Conservation (phyloP, 805 yeast species). For the Kluyveromyces aestuarii region DNA sequence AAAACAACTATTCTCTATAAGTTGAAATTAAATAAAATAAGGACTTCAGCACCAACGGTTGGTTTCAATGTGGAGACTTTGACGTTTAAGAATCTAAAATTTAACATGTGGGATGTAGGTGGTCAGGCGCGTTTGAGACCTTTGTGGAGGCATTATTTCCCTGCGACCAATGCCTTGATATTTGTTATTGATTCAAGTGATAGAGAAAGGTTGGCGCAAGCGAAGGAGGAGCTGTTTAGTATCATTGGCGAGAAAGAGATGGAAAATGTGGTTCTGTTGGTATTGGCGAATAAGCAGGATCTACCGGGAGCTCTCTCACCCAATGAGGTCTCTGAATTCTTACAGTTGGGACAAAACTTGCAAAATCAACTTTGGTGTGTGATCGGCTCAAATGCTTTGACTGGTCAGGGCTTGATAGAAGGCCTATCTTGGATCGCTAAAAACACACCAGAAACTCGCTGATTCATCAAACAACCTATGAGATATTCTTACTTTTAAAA, state of each 20-base stretch:
- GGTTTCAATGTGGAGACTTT: conserved; percentile 91
- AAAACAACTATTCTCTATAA: conserved; percentile 83
- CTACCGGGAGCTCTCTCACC: conserved; percentile 64
- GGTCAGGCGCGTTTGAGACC: conserved; percentile 91
- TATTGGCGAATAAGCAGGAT: conserved; percentile 87
- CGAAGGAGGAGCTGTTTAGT: conserved; percentile 66
- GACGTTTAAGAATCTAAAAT: conserved; percentile 68
- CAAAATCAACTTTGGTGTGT: conserved; percentile 81
- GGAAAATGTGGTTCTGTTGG: conserved; percentile 67
- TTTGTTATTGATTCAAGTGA: conserved; percentile 86
- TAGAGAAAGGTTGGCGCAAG: conserved; percentile 59
- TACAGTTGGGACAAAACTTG: conserved; percentile 49
- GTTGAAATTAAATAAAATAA: conserved; percentile 65
- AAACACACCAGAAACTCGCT: conserved; percentile 34
- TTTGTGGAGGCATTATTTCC: conserved; percentile 90
- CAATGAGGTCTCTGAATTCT: conserved; percentile 64
- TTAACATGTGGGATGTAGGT: conserved; percentile 93
- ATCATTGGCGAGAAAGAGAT: conserved; percentile 79
- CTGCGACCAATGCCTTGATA: conserved; percentile 85
- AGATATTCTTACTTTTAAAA: no score
- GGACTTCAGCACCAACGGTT: conserved; percentile 83
- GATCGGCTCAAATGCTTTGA: conserved; percentile 81
- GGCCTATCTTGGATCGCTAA: conserved; percentile 79
- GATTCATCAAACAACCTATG: background rate
- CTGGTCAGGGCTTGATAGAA: conserved; percentile 85